phyloP scores from a whole-genome alignment of 805 yeast genomes.

The Candida orba region DNA sequence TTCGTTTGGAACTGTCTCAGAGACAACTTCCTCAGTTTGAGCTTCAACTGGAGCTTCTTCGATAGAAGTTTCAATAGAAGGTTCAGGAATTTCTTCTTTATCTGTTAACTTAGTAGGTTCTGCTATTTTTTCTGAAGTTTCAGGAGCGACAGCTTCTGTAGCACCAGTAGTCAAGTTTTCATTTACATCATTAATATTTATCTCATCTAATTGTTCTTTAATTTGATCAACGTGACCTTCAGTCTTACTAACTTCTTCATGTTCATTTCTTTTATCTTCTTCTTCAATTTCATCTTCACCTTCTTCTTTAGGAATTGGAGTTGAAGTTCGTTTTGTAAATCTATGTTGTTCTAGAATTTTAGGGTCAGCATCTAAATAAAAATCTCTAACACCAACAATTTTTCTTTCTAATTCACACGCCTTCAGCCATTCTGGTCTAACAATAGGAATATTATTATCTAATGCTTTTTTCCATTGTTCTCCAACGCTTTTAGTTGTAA shows the following conservation, averaged over 20 bases:
- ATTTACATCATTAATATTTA: slow-evolving; percentile 3
- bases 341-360: slow-evolving; percentile 37
- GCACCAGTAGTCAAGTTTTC: slow-evolving; percentile 6
- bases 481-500: slow-evolving; percentile 67
- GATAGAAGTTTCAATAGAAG: background rate
- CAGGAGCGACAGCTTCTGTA: background rate
- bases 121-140: background rate
- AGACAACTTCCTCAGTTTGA: background rate
- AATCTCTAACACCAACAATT: slow-evolving; percentile 88
- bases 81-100: background rate
- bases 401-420: slow-evolving; percentile 88
- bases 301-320: background rate
- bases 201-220: slow-evolving; percentile 9
- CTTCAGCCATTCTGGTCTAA: slow-evolving; percentile 94
- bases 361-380: slow-evolving; percentile 54
- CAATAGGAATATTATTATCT: slow-evolving; percentile 84
- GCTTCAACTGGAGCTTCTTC: slow-evolving; percentile 1
- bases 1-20: too few species aligned
- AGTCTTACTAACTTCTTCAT: background rate
- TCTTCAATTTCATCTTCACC: slow-evolving; percentile 3
- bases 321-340: slow-evolving; percentile 27
- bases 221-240: slow-evolving; percentile 7
- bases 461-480: slow-evolving; percentile 73
- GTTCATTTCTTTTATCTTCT: too few species aligned
- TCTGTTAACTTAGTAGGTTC: background rate